Conservation (phyloP, 2,329 filamentous ascomycete species). For the Monosporascus sp. region DNA sequence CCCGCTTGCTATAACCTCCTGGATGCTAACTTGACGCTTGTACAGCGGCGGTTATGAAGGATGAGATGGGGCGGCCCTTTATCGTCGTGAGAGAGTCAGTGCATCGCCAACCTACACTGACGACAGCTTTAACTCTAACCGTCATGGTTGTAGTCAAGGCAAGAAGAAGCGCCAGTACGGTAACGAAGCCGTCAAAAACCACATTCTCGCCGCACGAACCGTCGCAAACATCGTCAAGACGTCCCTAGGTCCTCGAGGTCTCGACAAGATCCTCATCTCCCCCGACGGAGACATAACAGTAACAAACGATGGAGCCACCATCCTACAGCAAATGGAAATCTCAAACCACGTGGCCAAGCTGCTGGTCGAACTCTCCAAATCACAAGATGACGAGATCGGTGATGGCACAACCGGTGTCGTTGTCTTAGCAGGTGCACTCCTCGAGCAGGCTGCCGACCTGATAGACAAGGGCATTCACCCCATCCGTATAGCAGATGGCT, state of each 20-base stretch:
- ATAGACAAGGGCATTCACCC: slow-evolving; percentile 99
- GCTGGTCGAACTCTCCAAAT: slow-evolving; percentile 94
- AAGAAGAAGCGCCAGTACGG: slow-evolving; percentile 97
- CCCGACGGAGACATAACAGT: slow-evolving; percentile 98
- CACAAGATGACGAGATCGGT: slow-evolving; percentile 97
- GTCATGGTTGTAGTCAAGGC: slow-evolving; percentile 62
- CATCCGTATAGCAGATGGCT: slow-evolving; percentile 96
- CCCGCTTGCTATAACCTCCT: neutral
- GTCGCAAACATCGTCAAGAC: slow-evolving; percentile 97
- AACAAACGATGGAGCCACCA: slow-evolving; percentile 97
- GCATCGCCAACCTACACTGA: slow-evolving; percentile 4
- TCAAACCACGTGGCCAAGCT: slow-evolving; percentile 97
- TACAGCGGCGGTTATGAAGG: slow-evolving; percentile 74
- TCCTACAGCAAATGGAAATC: slow-evolving; percentile 97
- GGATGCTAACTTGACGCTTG: slow-evolving; percentile 11
- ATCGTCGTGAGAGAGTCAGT: slow-evolving; percentile 96
- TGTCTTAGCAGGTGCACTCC: slow-evolving; percentile 85
- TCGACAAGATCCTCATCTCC: slow-evolving; percentile 99
- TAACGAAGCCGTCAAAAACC: slow-evolving; percentile 95
- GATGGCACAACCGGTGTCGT: slow-evolving; percentile 98
- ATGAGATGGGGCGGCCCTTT: slow-evolving; percentile 95
- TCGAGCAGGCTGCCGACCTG: slow-evolving; percentile 94
- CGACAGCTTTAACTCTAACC: neutral
- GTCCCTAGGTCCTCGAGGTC: slow-evolving; percentile 87
- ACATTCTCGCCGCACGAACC: slow-evolving; percentile 93